Conservation (phyloP, 202 grass and related monocot genomes). For the Saccharum hybrid region DNA sequence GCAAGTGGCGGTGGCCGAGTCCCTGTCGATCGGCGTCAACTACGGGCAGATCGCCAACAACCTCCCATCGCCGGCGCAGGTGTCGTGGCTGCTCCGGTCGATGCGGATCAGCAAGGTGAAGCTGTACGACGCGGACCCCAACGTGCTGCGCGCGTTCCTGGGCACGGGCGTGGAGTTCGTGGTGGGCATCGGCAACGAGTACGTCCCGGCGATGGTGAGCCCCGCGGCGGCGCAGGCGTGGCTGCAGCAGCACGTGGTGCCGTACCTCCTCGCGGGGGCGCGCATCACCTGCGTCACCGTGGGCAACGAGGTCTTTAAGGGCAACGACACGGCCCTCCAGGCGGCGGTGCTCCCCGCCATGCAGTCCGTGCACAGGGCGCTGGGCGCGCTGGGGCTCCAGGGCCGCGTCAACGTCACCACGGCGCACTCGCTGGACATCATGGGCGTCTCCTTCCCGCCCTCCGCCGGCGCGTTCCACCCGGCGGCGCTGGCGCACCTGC, state of each 20-base stretch:
- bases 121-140: constrained; percentile 89
- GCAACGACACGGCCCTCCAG: constrained; percentile 68
- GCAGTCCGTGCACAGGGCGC: constrained; percentile 68
- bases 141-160: constrained; percentile 78
- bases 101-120: constrained; percentile 87
- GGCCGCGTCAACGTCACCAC: constrained; percentile 76
- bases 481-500: constrained; percentile 56
- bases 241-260: constrained; percentile 68
- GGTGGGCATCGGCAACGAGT: constrained; percentile 85
- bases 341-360: constrained; percentile 65
- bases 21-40: constrained; percentile 81
- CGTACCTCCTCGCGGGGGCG: constrained; percentile 61
- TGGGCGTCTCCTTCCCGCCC: constrained; percentile 75
- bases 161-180: constrained; percentile 85
- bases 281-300: constrained; percentile 87
- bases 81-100: constrained; percentile 69
- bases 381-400: constrained; percentile 60
- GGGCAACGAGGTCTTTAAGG: constrained; percentile 87
- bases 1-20: constrained; percentile 20
- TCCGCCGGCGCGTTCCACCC: constrained; percentile 64
- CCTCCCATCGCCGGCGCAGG: constrained; percentile 64
- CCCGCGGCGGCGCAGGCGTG: constrained; percentile 65
- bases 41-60: constrained; percentile 95
- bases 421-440: constrained; percentile 85
- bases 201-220: constrained; percentile 63